phyloP scores from a whole-genome alignment of 2,329 filamentous ascomycete genomes.

The Talaromyces sp. region DNA sequence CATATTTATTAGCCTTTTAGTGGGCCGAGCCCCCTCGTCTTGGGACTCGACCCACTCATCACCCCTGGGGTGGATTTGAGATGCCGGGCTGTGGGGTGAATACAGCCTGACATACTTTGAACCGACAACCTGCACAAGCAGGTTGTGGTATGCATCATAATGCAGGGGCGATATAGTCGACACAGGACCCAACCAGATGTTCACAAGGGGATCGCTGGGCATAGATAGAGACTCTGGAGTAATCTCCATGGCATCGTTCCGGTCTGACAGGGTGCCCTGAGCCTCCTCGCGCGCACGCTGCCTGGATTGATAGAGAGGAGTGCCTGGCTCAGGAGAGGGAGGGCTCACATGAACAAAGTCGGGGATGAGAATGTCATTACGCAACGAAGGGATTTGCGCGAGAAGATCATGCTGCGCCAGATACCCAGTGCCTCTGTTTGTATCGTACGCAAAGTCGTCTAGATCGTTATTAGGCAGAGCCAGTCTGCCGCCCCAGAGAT shows the following conservation, averaged over 20 bases:
- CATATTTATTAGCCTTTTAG: constrained; percentile 78
- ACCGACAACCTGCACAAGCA: constrained; percentile 86
- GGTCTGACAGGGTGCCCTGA: constrained; percentile 7
- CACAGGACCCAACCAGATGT: constrained; percentile 90
- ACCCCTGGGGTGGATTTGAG: too few species aligned
- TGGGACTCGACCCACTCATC: too few species aligned
- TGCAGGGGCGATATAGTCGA: constrained; percentile 91
- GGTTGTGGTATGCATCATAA: constrained; percentile 91
- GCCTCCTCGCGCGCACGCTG: constrained; percentile 25
- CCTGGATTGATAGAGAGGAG: constrained; percentile 48
- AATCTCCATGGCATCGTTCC: too few species aligned
- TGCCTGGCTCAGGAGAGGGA: constrained; percentile 56
- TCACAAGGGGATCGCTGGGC: too few species aligned
- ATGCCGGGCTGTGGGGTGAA: too few species aligned
- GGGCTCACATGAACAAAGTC: constrained; percentile 81
- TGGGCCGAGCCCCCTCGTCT: too few species aligned
- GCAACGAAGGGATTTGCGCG: constrained; percentile 74
- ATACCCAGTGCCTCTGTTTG: constrained; percentile 67
- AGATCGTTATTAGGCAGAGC: not conserved
- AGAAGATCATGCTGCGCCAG: constrained; percentile 91
- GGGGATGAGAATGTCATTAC: constrained; percentile 75
- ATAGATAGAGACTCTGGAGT: too few species aligned
- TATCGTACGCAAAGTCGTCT: not conserved
- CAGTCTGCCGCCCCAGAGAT: constrained; percentile 51
- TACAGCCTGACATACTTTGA: too few species aligned